phyloP scores from a whole-genome alignment of 1,139 yeast species.

The Debaryomyces psychrophilus region DNA sequence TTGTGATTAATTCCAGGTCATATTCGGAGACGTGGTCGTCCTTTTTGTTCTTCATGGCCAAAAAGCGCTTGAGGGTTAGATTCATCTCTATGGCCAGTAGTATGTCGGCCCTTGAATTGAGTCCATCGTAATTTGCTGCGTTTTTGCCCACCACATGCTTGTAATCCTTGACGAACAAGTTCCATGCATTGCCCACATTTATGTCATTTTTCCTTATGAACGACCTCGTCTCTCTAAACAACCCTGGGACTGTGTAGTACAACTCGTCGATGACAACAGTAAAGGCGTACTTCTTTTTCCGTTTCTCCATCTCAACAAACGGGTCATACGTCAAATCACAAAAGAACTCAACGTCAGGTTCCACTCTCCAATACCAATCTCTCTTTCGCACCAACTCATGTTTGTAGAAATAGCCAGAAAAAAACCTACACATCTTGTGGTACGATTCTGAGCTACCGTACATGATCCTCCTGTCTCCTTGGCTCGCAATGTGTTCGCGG shows the following conservation, averaged over 20 bases:
- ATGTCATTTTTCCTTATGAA: slow-evolving; percentile 53
- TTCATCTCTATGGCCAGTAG: slow-evolving; percentile 31
- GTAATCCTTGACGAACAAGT: slow-evolving; percentile 47
- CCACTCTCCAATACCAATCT: slow-evolving; percentile 95
- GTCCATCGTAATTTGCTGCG: slow-evolving; percentile 26
- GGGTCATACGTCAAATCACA: slow-evolving; percentile 94
- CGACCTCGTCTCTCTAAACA: slow-evolving; percentile 70
- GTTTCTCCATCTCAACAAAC: slow-evolving; percentile 72
- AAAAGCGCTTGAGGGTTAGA: slow-evolving; percentile 28
- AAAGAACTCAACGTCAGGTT: slow-evolving; percentile 84
- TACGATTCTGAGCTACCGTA: slow-evolving; percentile 81
- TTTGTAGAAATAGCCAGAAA: slow-evolving; percentile 75
- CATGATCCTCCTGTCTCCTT: slow-evolving; percentile 79
- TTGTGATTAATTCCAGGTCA: slow-evolving; percentile 29
- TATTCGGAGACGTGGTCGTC: slow-evolving; percentile 30
- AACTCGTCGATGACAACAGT: slow-evolving; percentile 76
- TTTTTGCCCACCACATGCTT: slow-evolving; percentile 28
- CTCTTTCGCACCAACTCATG: slow-evolving; percentile 68
- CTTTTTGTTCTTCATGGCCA: slow-evolving; percentile 24
- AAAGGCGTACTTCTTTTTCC: slow-evolving; percentile 79
- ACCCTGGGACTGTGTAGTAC: slow-evolving; percentile 75
- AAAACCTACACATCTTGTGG: slow-evolving; percentile 71
- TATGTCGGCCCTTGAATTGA: slow-evolving; percentile 24
- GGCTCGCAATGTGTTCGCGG: slow-evolving; percentile 60
- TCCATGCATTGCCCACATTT: slow-evolving; percentile 61